Evolutionary conservation across 2,329 filamentous ascomycete genomes (phyloP).

Genomic region (Phyllosticta citriasiana): DNA sequence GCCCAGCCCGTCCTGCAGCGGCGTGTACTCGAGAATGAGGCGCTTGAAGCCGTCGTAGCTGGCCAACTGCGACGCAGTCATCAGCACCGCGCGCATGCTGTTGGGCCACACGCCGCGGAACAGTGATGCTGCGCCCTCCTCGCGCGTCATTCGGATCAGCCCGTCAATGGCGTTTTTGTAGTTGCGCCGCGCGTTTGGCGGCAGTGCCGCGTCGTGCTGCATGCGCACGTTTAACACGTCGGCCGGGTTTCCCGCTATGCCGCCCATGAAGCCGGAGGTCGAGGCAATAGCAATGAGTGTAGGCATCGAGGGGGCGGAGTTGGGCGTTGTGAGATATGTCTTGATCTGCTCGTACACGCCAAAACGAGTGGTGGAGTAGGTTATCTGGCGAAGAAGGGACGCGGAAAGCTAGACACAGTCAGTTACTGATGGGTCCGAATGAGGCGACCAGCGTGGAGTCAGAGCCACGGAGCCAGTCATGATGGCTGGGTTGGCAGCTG

Average conservation of each 20-base stretch:
- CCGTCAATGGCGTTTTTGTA: constrained; percentile 87
- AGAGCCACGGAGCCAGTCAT: not conserved
- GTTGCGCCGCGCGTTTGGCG: constrained; percentile 63
- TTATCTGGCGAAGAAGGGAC: constrained; percentile 79
- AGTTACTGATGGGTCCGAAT: not conserved
- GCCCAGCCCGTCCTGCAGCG: constrained; percentile 55
- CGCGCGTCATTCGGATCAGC: constrained; percentile 72
- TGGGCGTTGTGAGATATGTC: constrained; percentile 47
- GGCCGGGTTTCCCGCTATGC: constrained; percentile 83
- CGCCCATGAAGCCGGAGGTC: constrained; percentile 76
- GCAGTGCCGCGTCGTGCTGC: constrained; percentile 83
- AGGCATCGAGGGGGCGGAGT: constrained; percentile 53
- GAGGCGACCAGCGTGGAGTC: not conserved
- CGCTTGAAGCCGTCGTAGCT: constrained; percentile 78
- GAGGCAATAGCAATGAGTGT: constrained; percentile 76
- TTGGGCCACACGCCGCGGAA: constrained; percentile 85
- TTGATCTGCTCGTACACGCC: constrained; percentile 95
- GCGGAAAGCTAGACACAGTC: constrained; percentile 56
- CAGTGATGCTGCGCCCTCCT: constrained; percentile 66
- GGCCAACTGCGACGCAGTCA: constrained; percentile 77
- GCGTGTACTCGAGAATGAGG: constrained; percentile 54
- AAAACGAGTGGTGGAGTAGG: constrained; percentile 94
- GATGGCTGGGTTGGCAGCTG: not conserved
- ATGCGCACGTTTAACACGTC: constrained; percentile 97
- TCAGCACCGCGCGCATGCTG: constrained; percentile 68